phyloP scores from a whole-genome alignment of 257 asterid genomes.

The Solanum arcanum region DNA sequence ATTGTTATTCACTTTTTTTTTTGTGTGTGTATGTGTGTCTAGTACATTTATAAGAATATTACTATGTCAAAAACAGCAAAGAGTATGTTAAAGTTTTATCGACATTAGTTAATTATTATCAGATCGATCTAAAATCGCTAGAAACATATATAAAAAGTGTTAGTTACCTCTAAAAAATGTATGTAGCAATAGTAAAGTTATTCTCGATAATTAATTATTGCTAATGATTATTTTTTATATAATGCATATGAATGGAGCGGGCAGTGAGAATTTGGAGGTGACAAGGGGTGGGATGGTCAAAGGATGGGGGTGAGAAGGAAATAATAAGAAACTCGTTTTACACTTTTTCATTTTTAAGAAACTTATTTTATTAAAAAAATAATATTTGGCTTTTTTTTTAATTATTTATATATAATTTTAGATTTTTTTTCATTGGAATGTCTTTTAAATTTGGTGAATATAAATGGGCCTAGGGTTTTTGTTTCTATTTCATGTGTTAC shows the following conservation, averaged over 20 bases:
- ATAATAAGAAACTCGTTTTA: background rate
- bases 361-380: background rate
- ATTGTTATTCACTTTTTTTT: background rate
- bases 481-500: background rate
- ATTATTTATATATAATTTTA: background rate
- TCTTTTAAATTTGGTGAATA: background rate
- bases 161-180: too few relatives aligned
- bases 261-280: background rate
- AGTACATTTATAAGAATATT: background rate
- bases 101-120: too few relatives aligned
- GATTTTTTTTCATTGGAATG: background rate
- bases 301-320: background rate
- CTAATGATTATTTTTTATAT: too few relatives aligned
- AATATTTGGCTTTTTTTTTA: background rate
- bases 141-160: fast-evolving
- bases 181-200: too few relatives aligned
- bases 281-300: background rate
- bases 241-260: background rate
- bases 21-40: background rate
- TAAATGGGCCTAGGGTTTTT: background rate
- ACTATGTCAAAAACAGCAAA: too few relatives aligned
- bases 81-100: too few relatives aligned
- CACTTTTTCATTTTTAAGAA: background rate
- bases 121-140: too few relatives aligned
- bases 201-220: fast-evolving